Evolutionary conservation across 495 filamentous ascomycete species (phyloP).

Genomic region (Aspergillus nidulans): DNA sequence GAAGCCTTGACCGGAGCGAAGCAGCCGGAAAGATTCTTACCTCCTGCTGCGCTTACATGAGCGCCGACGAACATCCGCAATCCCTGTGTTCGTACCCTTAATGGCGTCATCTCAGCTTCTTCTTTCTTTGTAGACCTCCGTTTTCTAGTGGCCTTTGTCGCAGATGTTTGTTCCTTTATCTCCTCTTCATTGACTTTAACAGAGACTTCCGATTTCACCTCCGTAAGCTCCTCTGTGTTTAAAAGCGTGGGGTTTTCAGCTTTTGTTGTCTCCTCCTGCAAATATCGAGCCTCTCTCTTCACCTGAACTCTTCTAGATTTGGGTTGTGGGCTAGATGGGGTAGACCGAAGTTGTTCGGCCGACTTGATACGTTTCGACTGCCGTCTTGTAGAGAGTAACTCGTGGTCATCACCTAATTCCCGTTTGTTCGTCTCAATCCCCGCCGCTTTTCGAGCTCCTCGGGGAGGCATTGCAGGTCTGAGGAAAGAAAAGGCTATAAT

Average conservation of each 20-base stretch:
- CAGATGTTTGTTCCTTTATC: slow-evolving; percentile 16
- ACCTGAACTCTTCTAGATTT: background rate
- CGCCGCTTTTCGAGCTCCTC: slow-evolving; percentile 17
- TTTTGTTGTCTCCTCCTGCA: background rate
- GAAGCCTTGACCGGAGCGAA: background rate
- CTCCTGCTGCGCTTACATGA: slow-evolving; percentile 85
- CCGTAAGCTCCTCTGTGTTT: slow-evolving; percentile 23
- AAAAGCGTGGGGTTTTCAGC: background rate
- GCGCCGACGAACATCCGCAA: slow-evolving; percentile 85
- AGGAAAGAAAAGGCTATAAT: background rate
- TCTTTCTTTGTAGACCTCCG: slow-evolving; percentile 41
- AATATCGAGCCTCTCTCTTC: background rate
- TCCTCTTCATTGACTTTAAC: slow-evolving; percentile 13
- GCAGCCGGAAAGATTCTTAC: slow-evolving; percentile 27
- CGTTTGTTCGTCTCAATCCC: slow-evolving; percentile 17
- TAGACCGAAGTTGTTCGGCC: slow-evolving; percentile 17
- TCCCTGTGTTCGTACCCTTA: slow-evolving; percentile 62
- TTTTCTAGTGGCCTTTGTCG: slow-evolving; percentile 20
- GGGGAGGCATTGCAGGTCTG: slow-evolving; percentile 18
- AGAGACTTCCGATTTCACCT: background rate
- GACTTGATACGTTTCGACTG: slow-evolving; percentile 39
- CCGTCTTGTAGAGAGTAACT: slow-evolving; percentile 27
- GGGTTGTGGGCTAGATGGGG: slow-evolving; percentile 2
- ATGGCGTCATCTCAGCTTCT: slow-evolving; percentile 51
- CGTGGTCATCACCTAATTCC: slow-evolving; percentile 23